These are phyloP conservation scores for Fusarium liriodendri DNA, from an alignment of 2,329 filamentous ascomycete species.

Conservation along the genomic window DNA sequence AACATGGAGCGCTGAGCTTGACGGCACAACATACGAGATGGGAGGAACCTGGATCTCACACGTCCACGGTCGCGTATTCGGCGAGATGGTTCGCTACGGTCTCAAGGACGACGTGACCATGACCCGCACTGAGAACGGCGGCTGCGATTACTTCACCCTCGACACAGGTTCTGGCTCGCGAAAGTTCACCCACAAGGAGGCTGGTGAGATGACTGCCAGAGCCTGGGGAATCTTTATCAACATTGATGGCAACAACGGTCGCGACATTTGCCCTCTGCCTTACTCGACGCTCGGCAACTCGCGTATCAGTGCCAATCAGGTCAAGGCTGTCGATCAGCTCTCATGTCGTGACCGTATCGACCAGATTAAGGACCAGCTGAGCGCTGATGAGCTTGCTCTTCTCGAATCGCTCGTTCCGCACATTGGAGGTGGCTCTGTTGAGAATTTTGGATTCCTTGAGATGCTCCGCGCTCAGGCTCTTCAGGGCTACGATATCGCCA, in stretches of 20 bases:
- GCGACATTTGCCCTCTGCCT: background rate
- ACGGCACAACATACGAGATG: conserved; percentile 14
- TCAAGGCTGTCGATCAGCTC: conserved; percentile 1
- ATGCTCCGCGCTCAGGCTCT: conserved; percentile 17
- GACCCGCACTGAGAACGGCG: conserved; percentile 1
- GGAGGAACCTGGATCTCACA: conserved; percentile 16
- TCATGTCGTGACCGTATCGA: conserved; percentile 14
- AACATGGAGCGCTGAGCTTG: conserved; percentile 9
- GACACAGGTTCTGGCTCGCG: background rate
- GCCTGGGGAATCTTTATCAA: conserved; percentile 15
- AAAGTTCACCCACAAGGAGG: conserved; percentile 7
- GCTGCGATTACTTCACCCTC: conserved; percentile 6
- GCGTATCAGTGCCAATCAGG: background rate
- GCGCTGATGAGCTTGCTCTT: conserved; percentile 5
- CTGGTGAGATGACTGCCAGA: background rate
- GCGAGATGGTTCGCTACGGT: conserved; percentile 12
- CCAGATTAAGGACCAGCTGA: conserved; percentile 13
- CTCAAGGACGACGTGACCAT: conserved; percentile 11
- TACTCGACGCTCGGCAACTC: conserved; percentile 1
- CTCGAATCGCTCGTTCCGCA: conserved; percentile 7
- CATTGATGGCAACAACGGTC: conserved; percentile 6
- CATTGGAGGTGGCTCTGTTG: background rate
- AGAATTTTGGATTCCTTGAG: conserved; percentile 8
- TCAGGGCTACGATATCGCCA: background rate
- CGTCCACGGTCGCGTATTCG: conserved; percentile 6